A percentile compares a stretch with the other conserved stretches of the same genome.
Conservation (phyloP, 1,139 yeast species). For the Blastobotrys niveus region DNA sequence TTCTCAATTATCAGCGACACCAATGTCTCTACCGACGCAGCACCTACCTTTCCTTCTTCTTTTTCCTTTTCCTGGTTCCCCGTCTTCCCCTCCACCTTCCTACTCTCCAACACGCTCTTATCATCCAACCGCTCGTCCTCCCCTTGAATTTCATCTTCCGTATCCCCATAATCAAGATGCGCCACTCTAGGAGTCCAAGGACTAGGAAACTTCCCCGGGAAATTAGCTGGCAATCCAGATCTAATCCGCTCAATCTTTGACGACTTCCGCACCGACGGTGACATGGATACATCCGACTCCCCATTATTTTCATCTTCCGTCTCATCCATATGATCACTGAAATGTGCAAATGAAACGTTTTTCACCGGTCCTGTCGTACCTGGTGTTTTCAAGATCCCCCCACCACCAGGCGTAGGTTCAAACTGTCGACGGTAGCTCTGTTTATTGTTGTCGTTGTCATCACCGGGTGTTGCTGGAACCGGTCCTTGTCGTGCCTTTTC, state of each 20-base stretch:
- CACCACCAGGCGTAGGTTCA: slow-evolving; percentile 4
- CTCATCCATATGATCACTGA: slow-evolving; percentile 1
- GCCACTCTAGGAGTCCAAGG: slow-evolving; percentile 23
- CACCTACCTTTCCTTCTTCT: neutral
- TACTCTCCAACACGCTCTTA: neutral
- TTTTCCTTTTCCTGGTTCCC: slow-evolving; percentile 1
- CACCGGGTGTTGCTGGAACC: slow-evolving; percentile 3
- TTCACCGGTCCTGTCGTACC: slow-evolving; percentile 23
- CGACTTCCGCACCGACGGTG: slow-evolving; percentile 10
- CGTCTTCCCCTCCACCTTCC: neutral
- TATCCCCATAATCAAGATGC: slow-evolving; percentile 1
- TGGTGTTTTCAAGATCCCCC: slow-evolving; percentile 29
- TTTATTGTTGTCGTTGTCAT: neutral
- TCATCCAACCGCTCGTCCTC: neutral
- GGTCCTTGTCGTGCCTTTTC: slow-evolving; percentile 4
- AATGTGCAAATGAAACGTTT: slow-evolving; percentile 25
- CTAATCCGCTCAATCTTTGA: slow-evolving; percentile 16
- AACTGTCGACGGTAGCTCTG: neutral
- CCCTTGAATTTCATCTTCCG: slow-evolving; percentile 1
- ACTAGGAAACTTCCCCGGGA: slow-evolving; percentile 28
- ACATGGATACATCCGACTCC: slow-evolving; percentile 4
- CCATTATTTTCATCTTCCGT: neutral
- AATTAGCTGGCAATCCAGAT: slow-evolving; percentile 24
- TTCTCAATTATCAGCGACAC: slow-evolving; percentile 10
- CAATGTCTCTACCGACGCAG: slow-evolving; percentile 5